A percentile compares a stretch with the other conserved stretches of the same genome.
Conservation (phyloP, 768 basidiomycete species). For the Cyathus striatus region DNA sequence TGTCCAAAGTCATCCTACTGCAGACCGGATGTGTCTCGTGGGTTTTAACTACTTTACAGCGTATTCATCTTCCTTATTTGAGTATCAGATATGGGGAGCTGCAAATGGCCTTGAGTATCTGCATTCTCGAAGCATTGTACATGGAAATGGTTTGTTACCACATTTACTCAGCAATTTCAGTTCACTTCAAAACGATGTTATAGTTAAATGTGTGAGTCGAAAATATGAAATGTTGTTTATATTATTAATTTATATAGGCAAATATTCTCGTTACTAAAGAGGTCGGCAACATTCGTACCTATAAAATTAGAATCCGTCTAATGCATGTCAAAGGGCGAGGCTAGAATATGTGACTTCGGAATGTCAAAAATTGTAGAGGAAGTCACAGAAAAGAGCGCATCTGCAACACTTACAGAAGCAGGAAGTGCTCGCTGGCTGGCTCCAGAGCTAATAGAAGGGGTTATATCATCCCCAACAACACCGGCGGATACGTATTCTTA, state of each 20-base stretch:
- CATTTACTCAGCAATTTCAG: background rate
- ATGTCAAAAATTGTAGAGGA: slow-evolving; percentile 59
- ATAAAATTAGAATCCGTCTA: no score
- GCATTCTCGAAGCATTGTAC: slow-evolving; percentile 45
- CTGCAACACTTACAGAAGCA: slow-evolving; percentile 41
- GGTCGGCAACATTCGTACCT: background rate
- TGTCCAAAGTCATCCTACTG: slow-evolving; percentile 24
- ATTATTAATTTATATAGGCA: slow-evolving; percentile 24
- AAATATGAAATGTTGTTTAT: background rate
- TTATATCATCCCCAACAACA: slow-evolving; percentile 34
- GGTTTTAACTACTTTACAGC: slow-evolving; percentile 6
- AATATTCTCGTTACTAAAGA: slow-evolving; percentile 55
- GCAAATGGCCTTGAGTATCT: slow-evolving; percentile 54
- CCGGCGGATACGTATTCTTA: slow-evolving; percentile 53
- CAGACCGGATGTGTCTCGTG: slow-evolving; percentile 40
- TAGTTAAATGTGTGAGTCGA: slow-evolving; percentile 59
- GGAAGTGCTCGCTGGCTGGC: slow-evolving; percentile 56
- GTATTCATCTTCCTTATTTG: background rate
- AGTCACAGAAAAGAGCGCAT: slow-evolving; percentile 42
- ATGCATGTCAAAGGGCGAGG: slow-evolving; percentile 36
- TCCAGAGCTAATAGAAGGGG: slow-evolving; percentile 51
- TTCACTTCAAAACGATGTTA: background rate
- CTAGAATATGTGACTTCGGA: slow-evolving; percentile 60
- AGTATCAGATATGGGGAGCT: slow-evolving; percentile 43
- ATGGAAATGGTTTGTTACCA: slow-evolving; percentile 50